These are phyloP conservation scores for Coprinopsis strossmayeri DNA, from an alignment of 768 basidiomycete species.

Conservation along the genomic window DNA sequence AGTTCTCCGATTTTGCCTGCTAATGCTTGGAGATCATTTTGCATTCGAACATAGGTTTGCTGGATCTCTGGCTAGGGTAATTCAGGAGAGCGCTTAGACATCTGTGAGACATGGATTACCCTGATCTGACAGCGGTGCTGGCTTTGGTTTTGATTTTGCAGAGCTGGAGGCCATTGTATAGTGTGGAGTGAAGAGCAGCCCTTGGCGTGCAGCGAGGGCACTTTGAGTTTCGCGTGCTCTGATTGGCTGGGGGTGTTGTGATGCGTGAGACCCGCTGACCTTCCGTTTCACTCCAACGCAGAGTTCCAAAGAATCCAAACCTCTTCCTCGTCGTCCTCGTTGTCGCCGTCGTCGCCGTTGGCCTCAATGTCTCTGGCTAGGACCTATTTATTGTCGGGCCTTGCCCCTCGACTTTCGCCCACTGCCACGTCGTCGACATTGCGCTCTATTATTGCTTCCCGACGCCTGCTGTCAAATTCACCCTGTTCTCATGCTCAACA, in stretches of 20 bases:
- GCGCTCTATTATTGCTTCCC: conserved; percentile 29
- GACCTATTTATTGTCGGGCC: conserved; percentile 41
- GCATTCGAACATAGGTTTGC: conserved; percentile 71
- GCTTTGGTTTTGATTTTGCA: conserved; percentile 55
- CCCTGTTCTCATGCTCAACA: conserved; percentile 32
- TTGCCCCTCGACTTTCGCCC: conserved; percentile 40
- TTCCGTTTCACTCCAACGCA: conserved; percentile 16
- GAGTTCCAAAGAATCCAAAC: conserved; percentile 20
- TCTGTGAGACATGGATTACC: conserved; percentile 38
- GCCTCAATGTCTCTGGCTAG: conserved; percentile 53
- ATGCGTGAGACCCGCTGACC: conserved; percentile 29
- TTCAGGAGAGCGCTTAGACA: conserved; percentile 26
- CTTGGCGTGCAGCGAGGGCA: background rate
- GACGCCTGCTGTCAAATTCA: conserved; percentile 48
- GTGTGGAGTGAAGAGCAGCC: background rate
- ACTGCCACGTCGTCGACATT: conserved; percentile 23
- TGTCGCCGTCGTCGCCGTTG: conserved; percentile 34
- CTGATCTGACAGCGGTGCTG: conserved; percentile 57
- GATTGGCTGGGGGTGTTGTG: conserved; percentile 38
- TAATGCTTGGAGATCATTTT: conserved; percentile 86
- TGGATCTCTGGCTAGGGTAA: conserved; percentile 70
- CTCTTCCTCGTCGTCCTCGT: conserved; percentile 26
- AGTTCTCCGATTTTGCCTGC: conserved; percentile 95
- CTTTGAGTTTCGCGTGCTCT: conserved; percentile 29
- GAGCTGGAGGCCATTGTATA: conserved; percentile 34